Evolutionary conservation across 768 basidiomycete genomes (phyloP).

Genomic region (Royoungia palumana): DNA sequence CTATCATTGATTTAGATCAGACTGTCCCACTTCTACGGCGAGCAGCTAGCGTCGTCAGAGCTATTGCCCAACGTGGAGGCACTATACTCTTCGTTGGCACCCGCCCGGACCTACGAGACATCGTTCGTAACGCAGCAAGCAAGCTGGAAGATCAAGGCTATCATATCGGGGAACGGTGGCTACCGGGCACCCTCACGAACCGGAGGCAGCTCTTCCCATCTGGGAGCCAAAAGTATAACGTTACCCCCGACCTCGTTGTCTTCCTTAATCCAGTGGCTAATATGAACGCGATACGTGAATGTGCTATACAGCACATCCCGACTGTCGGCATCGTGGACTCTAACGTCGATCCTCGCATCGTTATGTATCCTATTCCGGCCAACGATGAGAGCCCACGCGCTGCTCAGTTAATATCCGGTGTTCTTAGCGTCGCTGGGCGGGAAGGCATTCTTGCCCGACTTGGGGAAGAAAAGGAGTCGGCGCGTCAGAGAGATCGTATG

Average conservation of each 20-base stretch:
- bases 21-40: conserved; percentile 89
- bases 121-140: conserved; percentile 75
- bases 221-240: conserved; percentile 47
- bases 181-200: conserved; percentile 95
- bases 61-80: conserved; percentile 77
- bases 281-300: conserved; percentile 86
- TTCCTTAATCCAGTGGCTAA: conserved; percentile 89
- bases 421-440: conserved; percentile 83
- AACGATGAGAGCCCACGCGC: conserved; percentile 93
- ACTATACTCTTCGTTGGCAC: conserved; percentile 90
- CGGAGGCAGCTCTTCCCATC: conserved; percentile 69
- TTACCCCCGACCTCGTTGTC: conserved; percentile 83
- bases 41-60: conserved; percentile 83
- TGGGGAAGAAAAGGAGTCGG: conserved; percentile 26
- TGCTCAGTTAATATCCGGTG: conserved; percentile 86
- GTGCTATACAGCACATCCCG: conserved; percentile 83
- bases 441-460: conserved; percentile 58
- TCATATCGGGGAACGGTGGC: conserved; percentile 85
- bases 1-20: conserved; percentile 92
- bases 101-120: conserved; percentile 68
- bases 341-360: conserved; percentile 91
- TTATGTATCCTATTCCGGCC: conserved; percentile 98
- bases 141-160: conserved; percentile 79
- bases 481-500: conserved; percentile 25
- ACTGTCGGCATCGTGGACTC: conserved; percentile 95